Conservation (phyloP, 352 stramenopile genomes). For the Pythium myriotylum region DNA sequence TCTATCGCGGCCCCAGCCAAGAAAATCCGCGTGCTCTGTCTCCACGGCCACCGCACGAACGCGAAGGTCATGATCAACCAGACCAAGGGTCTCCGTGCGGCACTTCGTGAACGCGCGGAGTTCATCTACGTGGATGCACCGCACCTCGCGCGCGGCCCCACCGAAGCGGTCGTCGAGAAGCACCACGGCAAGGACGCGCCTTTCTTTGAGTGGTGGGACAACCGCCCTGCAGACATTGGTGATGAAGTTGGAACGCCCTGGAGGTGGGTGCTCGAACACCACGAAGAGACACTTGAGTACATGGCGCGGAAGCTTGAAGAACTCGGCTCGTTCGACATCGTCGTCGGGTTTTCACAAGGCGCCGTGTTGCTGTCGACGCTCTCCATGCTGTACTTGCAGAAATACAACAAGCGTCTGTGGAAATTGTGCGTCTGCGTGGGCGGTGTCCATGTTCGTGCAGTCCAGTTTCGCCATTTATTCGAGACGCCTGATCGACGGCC, state of each 20-base stretch:
- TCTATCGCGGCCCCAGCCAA: neutral
- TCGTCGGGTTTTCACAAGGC: constrained; percentile 63
- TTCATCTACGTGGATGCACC: constrained; percentile 34
- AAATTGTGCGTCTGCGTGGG: constrained; percentile 49
- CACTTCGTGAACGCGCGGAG: constrained; percentile 25
- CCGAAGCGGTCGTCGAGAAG: constrained; percentile 24
- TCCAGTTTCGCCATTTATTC: constrained; percentile 43
- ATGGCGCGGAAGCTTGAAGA: constrained; percentile 41
- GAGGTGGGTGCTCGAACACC: constrained; percentile 34
- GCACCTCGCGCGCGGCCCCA: constrained; percentile 26
- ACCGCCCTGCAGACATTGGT: constrained; percentile 22
- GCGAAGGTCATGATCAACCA: constrained; percentile 32
- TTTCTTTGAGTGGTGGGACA: constrained; percentile 57
- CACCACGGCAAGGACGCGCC: constrained; percentile 31
- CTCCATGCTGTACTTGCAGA: constrained; percentile 38
- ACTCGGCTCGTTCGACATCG: constrained; percentile 50
- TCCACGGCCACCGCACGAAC: constrained; percentile 39
- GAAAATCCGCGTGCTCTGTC: constrained; percentile 33
- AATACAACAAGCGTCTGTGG: constrained; percentile 36
- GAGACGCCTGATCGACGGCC: constrained; percentile 28
- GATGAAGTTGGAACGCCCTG: constrained; percentile 22
- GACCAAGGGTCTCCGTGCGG: constrained; percentile 28
- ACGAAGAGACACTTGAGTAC: constrained; percentile 41
- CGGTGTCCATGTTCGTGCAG: constrained; percentile 36
- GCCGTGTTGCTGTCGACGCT: constrained; percentile 48